phyloP scores from a whole-genome alignment of 805 yeast species.

The Saitoella complicata region DNA sequence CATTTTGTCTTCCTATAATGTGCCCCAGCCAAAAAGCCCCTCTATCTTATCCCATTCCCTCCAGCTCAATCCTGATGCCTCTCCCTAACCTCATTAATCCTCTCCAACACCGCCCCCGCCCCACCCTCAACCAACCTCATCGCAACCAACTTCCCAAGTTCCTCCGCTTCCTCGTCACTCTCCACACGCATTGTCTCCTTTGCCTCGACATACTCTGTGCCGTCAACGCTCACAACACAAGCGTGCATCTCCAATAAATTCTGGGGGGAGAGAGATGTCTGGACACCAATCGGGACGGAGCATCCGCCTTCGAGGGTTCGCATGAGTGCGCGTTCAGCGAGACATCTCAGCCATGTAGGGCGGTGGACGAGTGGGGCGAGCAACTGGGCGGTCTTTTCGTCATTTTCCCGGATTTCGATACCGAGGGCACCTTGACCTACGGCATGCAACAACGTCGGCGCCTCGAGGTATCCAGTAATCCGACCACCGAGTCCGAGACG shows the following conservation, averaged over 20 bases:
- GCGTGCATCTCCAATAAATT: constrained; percentile 6
- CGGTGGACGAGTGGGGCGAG: constrained; percentile 50
- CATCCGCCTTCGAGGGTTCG: constrained; percentile 92
- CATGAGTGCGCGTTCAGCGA: constrained; percentile 79
- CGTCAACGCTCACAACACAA: constrained; percentile 74
- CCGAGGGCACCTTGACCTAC: constrained; percentile 99
- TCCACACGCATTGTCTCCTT: constrained; percentile 24
- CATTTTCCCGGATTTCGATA: constrained; percentile 65
- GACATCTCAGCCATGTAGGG: constrained; percentile 55
- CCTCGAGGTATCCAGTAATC: constrained; percentile 54
- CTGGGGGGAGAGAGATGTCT: constrained; percentile 24
- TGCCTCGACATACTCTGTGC: constrained; percentile 50
- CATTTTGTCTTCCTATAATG: too few species aligned
- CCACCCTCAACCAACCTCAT: constrained; percentile 51
- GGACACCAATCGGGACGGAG: constrained; percentile 91
- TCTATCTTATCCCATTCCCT: too few species aligned
- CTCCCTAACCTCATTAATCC: constrained; percentile 51
- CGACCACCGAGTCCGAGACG: constrained; percentile 59
- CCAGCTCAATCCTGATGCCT: background rate
- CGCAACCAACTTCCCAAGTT: constrained; percentile 58
- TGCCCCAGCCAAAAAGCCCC: too few species aligned
- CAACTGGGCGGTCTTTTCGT: constrained; percentile 39
- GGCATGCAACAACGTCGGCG: constrained; percentile 79
- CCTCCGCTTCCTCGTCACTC: constrained; percentile 43
- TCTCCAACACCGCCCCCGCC: constrained; percentile 68